Evolutionary conservation across 352 stramenopile species (phyloP).

Genomic region (Globisporangium iwayamae): DNA sequence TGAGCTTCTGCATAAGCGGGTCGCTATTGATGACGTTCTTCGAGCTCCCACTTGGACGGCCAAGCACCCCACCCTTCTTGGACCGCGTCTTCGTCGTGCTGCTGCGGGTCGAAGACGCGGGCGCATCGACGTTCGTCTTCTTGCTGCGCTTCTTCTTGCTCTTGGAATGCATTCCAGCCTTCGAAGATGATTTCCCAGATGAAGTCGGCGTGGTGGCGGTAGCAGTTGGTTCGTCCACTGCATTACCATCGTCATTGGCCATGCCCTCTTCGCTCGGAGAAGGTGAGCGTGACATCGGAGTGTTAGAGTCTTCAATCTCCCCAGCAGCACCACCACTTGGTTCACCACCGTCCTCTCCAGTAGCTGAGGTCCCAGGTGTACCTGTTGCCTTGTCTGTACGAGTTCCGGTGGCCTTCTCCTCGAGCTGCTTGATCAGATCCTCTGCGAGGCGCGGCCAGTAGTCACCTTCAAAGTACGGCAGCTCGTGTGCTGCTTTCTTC

Average conservation of each 20-base stretch:
- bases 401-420: slow-evolving; percentile 83
- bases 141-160: slow-evolving; percentile 83
- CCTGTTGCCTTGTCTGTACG: slow-evolving; percentile 25
- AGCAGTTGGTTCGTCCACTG: slow-evolving; percentile 4
- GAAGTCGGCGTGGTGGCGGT: slow-evolving; percentile 17
- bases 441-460: slow-evolving; percentile 98
- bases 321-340: slow-evolving; percentile 7
- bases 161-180: slow-evolving; percentile 28
- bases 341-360: slow-evolving; percentile 16
- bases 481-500: slow-evolving; percentile 80
- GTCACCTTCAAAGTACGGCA: slow-evolving; percentile 99
- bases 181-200: slow-evolving; percentile 20
- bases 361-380: slow-evolving; percentile 1
- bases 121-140: slow-evolving; percentile 56
- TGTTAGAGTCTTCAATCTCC: slow-evolving; percentile 28
- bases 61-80: slow-evolving; percentile 49
- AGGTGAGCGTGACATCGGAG: slow-evolving; percentile 45
- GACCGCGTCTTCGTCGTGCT: slow-evolving; percentile 68
- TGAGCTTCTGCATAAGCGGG: slow-evolving; percentile 97
- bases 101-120: slow-evolving; percentile 42
- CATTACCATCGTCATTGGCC: slow-evolving; percentile 26
- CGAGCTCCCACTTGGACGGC: slow-evolving; percentile 38
- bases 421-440: slow-evolving; percentile 98
- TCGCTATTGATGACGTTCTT: slow-evolving; percentile 87
- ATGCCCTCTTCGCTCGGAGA: slow-evolving; percentile 37